A percentile compares a stretch with the other conserved stretches of the same genome.
Conservation (phyloP, 345 rosid species). For the Salix arbutifolia region DNA sequence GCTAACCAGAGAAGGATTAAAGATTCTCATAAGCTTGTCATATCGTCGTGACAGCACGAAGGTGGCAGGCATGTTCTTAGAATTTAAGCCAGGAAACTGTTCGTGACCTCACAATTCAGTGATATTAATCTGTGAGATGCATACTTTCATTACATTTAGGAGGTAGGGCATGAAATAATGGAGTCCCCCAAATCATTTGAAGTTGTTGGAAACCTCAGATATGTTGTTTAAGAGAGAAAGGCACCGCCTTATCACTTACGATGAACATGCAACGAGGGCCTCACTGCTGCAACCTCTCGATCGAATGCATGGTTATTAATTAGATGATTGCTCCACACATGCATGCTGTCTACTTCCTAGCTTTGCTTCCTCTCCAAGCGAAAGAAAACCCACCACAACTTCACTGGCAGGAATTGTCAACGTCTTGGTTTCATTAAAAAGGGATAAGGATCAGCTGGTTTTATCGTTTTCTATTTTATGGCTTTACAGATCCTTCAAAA, state of each 20-base stretch:
- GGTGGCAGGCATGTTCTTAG: not conserved
- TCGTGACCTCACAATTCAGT: not conserved
- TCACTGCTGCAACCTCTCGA: not conserved
- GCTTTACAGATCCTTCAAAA: too few relatives aligned
- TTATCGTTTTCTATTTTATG: not conserved
- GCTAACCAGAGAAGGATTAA: not conserved
- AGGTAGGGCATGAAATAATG: not conserved
- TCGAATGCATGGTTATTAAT: not conserved
- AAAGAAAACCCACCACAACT: not conserved
- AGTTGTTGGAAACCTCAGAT: not conserved
- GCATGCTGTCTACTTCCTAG: not conserved
- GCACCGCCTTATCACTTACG: not conserved
- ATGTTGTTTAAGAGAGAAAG: not conserved
- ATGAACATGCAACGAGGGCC: not conserved
- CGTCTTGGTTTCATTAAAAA: not conserved
- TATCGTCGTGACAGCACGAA: not conserved
- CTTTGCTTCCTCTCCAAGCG: constrained; percentile 12
- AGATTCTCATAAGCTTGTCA: not conserved
- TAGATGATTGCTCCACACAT: not conserved
- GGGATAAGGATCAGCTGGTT: not conserved
- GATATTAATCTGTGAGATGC: not conserved
- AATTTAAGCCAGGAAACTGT: not conserved
- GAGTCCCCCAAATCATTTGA: not conserved
- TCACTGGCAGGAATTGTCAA: not conserved
- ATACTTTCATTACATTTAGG: too few relatives aligned